Conservation (phyloP, 371 early-diverging fungal genomes). For the Nematocida sp. region DNA sequence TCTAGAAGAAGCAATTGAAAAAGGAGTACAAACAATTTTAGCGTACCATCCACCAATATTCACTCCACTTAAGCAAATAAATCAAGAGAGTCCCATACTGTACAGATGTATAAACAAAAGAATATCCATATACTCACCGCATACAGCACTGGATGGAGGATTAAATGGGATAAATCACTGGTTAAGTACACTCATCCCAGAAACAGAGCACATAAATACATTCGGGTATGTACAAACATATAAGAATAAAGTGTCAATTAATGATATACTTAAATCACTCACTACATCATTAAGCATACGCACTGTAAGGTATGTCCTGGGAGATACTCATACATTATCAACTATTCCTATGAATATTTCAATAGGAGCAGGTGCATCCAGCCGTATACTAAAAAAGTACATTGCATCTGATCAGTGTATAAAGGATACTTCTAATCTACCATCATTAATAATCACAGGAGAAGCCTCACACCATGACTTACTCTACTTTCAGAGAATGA, state of each 20-base stretch:
- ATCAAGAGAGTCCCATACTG: constrained; percentile 77
- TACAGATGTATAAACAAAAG: constrained; percentile 77
- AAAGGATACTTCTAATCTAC: constrained; percentile 27
- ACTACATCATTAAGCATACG: background rate
- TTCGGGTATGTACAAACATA: constrained; percentile 31
- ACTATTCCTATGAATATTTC: constrained; percentile 58
- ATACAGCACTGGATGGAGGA: constrained; percentile 82
- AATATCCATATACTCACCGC: constrained; percentile 87
- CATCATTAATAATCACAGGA: constrained; percentile 83
- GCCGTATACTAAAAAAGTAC: constrained; percentile 73
- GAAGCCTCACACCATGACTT: constrained; percentile 88
- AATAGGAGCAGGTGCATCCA: constrained; percentile 74
- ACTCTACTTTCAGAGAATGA: constrained; percentile 75
- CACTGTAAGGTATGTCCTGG: constrained; percentile 19
- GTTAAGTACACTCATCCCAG: constrained; percentile 24
- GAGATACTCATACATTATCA: background rate
- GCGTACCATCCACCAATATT: constrained; percentile 95
- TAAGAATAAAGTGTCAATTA: constrained; percentile 32
- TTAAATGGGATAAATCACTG: constrained; percentile 60
- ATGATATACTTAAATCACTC: constrained; percentile 28
- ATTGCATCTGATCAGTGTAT: constrained; percentile 77
- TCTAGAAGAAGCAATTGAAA: constrained; percentile 79
- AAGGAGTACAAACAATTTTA: constrained; percentile 71
- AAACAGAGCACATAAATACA: constrained; percentile 1
- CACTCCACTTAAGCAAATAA: constrained; percentile 77